Base-by-base conservation (phyloP, 169 alveolate species). In the Plasmodium ovale region DNA sequence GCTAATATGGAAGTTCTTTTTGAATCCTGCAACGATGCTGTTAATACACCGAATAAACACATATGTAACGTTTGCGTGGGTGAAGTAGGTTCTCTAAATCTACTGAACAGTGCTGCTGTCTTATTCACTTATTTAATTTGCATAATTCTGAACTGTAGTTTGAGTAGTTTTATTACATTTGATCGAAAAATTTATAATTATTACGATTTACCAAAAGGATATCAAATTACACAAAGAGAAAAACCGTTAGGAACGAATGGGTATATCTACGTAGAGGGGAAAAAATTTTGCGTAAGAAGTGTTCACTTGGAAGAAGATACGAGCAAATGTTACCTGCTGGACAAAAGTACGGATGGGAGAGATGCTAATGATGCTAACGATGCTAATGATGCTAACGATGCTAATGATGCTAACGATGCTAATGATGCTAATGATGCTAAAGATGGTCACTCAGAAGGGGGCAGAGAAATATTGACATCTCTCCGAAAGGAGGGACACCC, bases 221-320 rank as follows among this genome's bases (percentile, higher is more conserved):
- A 92, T 71, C 96, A 94, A 56, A 59, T 94, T 51, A 92, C 96
- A 23, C 95, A 92, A 67, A 74, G 77, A 54, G 67, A 65, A 44
- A 90, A 87, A 65, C 96, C 96, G 1, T 64, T 94, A 10, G 95
- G 95, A 14, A 59, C 68, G n/a, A 74, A 94, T 53, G 96, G 96
- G 10, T 68, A 68, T 59, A 56, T 94, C 23, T 23, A 29, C 25
- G 31, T 92, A 9, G 49, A 73, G 44, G 88, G 87, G 44, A 87
- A 92, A 70, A 74, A 56, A 10, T 68, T 89, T 53, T 49, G 31
- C 35, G 47, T 94, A 25, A 67, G 53, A 49, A 91, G 92, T 23
- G 87, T 94, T 7, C 93, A 94, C 56, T 60, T 94, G 53, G 96
- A 94, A 62, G 96, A 94, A 79, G 96, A 94, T 64, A 94, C 96